Base-by-base conservation (phyloP, 805 yeast species). In the Starmerella riodocensis region DNA sequence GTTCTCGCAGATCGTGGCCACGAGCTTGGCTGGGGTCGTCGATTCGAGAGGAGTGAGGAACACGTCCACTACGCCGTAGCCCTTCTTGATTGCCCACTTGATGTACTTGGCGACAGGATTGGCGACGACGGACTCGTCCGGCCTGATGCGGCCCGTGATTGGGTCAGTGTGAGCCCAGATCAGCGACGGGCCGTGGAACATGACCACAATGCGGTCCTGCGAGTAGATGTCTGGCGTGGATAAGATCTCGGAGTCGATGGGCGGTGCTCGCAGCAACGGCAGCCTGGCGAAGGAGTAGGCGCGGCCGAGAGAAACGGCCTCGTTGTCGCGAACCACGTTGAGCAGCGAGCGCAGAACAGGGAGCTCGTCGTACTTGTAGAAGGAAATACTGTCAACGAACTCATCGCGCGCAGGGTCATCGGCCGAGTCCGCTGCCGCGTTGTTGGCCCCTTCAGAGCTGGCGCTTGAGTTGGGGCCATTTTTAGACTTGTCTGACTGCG, bases 101-200 rank as follows among this genome's bases (percentile, higher is more conserved):
- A 85, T 70, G 40, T 84, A 69, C 49, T 71, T 71, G 25, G 73
- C 55, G 1, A 88, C 76, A 30, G 83, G 76, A 51, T 85, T 94
- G 32, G 81, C 71, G 17, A 84, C 70, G 3, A 81, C 70, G 2
- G 94, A 75, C 1, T 79, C 71, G 33, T 73, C 69, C 13, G 85
- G 66, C 47, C 82, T 83, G 27, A 88, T 71, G 36, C 71, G 66
- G 6, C 97, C 97, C 8, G 80, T 73, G 11, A 47, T 41, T 0
- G 94, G 82, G 55, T 84, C 85, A 29, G 77, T 63, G 48, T 77
- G 74, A 2, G 93, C 94, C 94, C 94, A 85, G 6, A 91, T 69
- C 43, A 84, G 86, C 6, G 95, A 82, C 3, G 96, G 83, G 53
- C 86, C 97, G 58, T 86, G 97, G 16, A 86, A 73, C 6, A 82